phyloP scores from a whole-genome alignment of 1,139 yeast species.

The Magnusiomyces ingens region DNA sequence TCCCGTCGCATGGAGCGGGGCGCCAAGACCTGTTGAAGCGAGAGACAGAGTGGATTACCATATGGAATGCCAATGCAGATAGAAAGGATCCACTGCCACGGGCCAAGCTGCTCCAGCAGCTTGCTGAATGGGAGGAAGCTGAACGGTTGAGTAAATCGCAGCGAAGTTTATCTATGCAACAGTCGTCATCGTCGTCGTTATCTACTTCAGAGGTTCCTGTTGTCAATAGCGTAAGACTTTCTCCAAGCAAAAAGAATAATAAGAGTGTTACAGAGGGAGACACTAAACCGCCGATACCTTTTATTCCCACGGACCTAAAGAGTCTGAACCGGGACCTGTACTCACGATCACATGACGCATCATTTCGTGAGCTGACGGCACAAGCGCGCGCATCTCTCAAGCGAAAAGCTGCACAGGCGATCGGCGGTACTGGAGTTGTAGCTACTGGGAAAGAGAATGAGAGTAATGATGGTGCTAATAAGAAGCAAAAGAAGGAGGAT shows the following conservation, averaged over 20 bases:
- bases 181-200: constrained; percentile 9
- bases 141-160: neutral
- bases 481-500: constrained; percentile 14
- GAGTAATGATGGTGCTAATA: neutral
- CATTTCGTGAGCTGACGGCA: constrained; percentile 16
- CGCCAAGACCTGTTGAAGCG: constrained; percentile 60
- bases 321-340: constrained; percentile 7
- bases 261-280: neutral
- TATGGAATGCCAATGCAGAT: constrained; percentile 81
- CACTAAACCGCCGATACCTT: neutral
- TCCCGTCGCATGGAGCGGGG: constrained; percentile 54
- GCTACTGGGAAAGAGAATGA: too few relatives aligned
- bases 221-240: constrained; percentile 18
- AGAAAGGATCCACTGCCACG: constrained; percentile 60
- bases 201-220: neutral
- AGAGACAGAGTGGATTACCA: constrained; percentile 68
- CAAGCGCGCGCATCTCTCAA: constrained; percentile 19
- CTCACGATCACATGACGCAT: constrained; percentile 14
- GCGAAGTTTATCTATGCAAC: neutral
- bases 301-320: neutral
- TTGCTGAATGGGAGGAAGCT: constrained; percentile 62
- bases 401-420: constrained; percentile 7
- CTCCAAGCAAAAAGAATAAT: constrained; percentile 22
- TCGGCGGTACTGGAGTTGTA: too few relatives aligned
- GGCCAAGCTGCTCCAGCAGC: constrained; percentile 45